Evolutionary conservation across 2,329 filamentous ascomycete genomes (phyloP).

Genomic region (Zasmidium cellare): DNA sequence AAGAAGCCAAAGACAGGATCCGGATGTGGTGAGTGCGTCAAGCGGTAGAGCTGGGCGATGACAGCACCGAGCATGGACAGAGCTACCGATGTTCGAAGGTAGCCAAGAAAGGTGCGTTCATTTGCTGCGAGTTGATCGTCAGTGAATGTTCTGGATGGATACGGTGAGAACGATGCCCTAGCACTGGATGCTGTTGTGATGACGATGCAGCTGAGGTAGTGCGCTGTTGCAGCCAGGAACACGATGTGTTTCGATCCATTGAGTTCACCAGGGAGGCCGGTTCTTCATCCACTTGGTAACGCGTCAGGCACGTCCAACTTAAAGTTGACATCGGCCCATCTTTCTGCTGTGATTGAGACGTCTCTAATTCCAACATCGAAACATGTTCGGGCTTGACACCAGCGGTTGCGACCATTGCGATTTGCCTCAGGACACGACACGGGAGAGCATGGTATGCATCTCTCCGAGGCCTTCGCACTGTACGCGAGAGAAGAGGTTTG

Average conservation of each 20-base stretch:
- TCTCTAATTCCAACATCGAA: too few relatives aligned
- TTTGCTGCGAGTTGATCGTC: slow-evolving; percentile 54
- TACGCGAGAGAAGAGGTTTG: too few relatives aligned
- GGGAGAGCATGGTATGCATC: background rate
- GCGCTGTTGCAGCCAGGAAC: background rate
- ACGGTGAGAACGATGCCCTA: background rate
- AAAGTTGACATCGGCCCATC: background rate
- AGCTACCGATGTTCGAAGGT: slow-evolving; percentile 69
- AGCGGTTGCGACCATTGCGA: too few relatives aligned
- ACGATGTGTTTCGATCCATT: background rate
- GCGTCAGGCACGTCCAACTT: background rate
- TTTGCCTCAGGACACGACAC: too few relatives aligned
- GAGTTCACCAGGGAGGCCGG: background rate
- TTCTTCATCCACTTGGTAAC: background rate
- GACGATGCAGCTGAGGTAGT: background rate
- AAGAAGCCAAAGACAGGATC: slow-evolving; percentile 58
- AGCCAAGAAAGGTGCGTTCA: slow-evolving; percentile 72
- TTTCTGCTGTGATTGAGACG: background rate
- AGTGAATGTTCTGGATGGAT: background rate
- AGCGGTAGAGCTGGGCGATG: slow-evolving; percentile 66
- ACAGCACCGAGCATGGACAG: slow-evolving; percentile 66
- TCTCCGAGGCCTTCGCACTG: background rate
- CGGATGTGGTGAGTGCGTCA: slow-evolving; percentile 52
- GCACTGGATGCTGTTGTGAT: background rate
- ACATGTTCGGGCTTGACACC: too few relatives aligned